Conservation (phyloP, 2,329 filamentous ascomycete species). For the Knufia petricola region DNA sequence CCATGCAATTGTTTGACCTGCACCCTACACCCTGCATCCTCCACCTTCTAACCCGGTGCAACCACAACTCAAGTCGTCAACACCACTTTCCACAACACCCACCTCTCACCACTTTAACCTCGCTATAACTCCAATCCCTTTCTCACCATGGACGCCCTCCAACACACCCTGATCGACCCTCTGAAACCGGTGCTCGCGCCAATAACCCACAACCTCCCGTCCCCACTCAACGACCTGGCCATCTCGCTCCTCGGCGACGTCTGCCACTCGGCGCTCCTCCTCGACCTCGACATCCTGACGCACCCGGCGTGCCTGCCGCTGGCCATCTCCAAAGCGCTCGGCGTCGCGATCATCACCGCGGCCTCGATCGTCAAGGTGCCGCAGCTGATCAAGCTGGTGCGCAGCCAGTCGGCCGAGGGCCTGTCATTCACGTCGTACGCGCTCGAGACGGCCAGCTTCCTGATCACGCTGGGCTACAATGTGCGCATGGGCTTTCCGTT, state of each 20-base stretch:
- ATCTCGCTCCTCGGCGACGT: constrained; percentile 67
- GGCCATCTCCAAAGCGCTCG: constrained; percentile 82
- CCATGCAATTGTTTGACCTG: not conserved
- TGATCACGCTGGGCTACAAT: constrained; percentile 89
- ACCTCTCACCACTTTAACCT: not conserved
- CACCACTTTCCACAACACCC: not conserved
- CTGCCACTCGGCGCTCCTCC: constrained; percentile 79
- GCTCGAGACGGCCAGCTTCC: constrained; percentile 78
- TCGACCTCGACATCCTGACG: constrained; percentile 67
- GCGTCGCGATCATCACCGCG: constrained; percentile 84
- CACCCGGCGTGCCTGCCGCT: constrained; percentile 76
- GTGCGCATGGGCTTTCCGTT: constrained; percentile 85
- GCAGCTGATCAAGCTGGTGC: constrained; percentile 85
- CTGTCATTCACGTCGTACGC: constrained; percentile 85
- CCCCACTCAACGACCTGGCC: constrained; percentile 63
- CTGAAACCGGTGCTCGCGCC: constrained; percentile 48
- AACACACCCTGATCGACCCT: constrained; percentile 26
- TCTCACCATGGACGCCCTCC: constrained; percentile 4
- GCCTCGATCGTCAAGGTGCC: constrained; percentile 92
- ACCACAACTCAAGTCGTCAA: no score
- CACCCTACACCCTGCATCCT: no score
- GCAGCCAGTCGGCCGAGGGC: constrained; percentile 69
- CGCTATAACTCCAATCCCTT: not conserved
- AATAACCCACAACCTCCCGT: constrained; percentile 63
- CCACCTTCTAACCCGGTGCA: no score